Conservation (phyloP, 345 rosid genomes). For the Noccaea bulbosa region DNA sequence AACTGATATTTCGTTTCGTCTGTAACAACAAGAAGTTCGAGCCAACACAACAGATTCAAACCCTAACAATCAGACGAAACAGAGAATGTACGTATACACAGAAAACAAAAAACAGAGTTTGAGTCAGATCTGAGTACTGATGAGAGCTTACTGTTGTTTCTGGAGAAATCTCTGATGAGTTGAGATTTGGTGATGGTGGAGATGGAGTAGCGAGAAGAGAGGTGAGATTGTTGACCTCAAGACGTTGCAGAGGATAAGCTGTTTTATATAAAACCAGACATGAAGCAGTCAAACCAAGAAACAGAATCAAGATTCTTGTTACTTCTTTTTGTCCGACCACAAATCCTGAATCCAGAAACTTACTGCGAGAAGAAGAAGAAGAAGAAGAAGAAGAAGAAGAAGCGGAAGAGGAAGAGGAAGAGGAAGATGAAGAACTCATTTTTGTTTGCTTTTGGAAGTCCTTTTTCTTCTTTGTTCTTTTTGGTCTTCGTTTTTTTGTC, state of each 20-base stretch:
- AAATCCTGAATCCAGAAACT: constrained; percentile 28
- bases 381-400: constrained; percentile 35
- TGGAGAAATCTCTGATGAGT: constrained; percentile 18
- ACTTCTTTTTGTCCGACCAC: constrained; percentile 30
- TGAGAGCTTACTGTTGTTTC: constrained; percentile 35
- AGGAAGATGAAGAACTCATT: constrained; percentile 40
- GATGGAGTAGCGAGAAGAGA: constrained; percentile 34
- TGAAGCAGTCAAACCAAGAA: constrained; percentile 44
- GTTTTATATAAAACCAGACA: constrained; percentile 40
- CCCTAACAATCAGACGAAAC: background rate
- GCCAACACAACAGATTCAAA: background rate
- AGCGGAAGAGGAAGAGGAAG: constrained; percentile 32
- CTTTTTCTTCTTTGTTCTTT: background rate
- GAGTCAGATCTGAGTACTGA: constrained; percentile 13
- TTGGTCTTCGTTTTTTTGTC: constrained; percentile 34
- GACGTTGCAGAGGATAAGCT: constrained; percentile 40
- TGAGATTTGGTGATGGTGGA: constrained; percentile 21
- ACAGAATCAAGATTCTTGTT: constrained; percentile 42
- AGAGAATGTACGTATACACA: constrained; percentile 1
- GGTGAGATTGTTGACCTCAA: constrained; percentile 22
- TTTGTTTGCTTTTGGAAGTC: background rate
- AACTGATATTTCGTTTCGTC: constrained; percentile 29
- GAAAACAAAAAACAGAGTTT: constrained; percentile 15
- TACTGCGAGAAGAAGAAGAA: constrained; percentile 33
- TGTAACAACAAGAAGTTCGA: constrained; percentile 26